Evolutionary conservation across 2,329 filamentous ascomycete species (phyloP).

Genomic region (Plenodomus lindquistii): DNA sequence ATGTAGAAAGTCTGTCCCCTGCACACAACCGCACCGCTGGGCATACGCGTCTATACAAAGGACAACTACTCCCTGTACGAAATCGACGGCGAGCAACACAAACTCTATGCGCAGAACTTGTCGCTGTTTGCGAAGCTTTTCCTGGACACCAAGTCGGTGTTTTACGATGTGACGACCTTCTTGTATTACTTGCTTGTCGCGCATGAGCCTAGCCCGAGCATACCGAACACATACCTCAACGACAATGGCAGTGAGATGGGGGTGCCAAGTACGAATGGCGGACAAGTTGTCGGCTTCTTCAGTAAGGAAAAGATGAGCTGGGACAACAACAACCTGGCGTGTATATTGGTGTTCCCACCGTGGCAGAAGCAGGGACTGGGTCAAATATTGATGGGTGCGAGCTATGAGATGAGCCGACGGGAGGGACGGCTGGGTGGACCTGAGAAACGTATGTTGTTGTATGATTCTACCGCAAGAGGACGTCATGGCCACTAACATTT

Average conservation of each 20-base stretch:
- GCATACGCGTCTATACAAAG: slow-evolving; percentile 75
- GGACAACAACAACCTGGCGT: slow-evolving; percentile 98
- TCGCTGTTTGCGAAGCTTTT: slow-evolving; percentile 97
- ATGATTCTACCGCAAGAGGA: not conserved
- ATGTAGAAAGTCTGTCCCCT: slow-evolving; percentile 50
- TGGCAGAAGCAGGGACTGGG: slow-evolving; percentile 92
- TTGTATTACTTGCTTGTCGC: slow-evolving; percentile 92
- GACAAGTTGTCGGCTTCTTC: slow-evolving; percentile 89
- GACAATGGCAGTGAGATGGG: not conserved
- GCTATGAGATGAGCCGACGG: slow-evolving; percentile 85
- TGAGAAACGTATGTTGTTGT: slow-evolving; percentile 67
- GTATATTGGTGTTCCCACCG: slow-evolving; percentile 92
- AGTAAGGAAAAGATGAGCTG: slow-evolving; percentile 98
- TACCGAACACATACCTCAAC: slow-evolving; percentile 36
- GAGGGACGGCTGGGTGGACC: slow-evolving; percentile 87
- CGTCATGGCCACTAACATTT: slow-evolving; percentile 6
- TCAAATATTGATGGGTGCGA: slow-evolving; percentile 85
- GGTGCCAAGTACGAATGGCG: slow-evolving; percentile 1
- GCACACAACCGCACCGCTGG: slow-evolving; percentile 59
- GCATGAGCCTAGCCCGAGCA: slow-evolving; percentile 55
- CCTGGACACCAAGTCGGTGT: slow-evolving; percentile 96
- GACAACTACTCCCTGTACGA: slow-evolving; percentile 88
- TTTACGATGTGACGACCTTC: slow-evolving; percentile 94
- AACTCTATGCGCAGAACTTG: slow-evolving; percentile 90
- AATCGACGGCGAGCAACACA: slow-evolving; percentile 85